Base-by-base conservation (phyloP, 805 yeast genomes). In the Candida verbasci region DNA sequence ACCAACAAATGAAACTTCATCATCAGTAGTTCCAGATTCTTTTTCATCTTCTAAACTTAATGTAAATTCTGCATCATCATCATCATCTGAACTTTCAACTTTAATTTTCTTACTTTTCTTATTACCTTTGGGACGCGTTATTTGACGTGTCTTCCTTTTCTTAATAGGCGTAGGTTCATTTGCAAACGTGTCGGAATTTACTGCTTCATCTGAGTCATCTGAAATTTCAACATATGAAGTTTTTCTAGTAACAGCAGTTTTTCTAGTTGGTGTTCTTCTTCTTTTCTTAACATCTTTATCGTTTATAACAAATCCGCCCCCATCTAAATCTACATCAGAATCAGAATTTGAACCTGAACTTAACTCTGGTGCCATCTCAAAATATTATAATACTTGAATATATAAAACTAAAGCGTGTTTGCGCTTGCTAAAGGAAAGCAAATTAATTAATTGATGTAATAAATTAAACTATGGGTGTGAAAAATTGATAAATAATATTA, bases 241-340 rank as follows among this genome's bases (percentile, higher is more conserved):
- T 31, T 44, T 38, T 31, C 31, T 27, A 25, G 42, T 10, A 17
- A 44, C 21, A 25, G 42, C 11, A 17, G 45, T 24, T 29, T 31
- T 32, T 24, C 45, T n/a, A 34, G 46, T 44, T n/a, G 49, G 36
- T 34, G 42, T 40, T 24, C 37, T 37, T 30, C 40, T 31, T 31
- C 44, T 44, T 22, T 51, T 42, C 31, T 46, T 47, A 30, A 42
- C 43, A 14, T 46, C 52, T 9, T 65, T 62, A 41, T 68, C 74
- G 43, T 64, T 59, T 6, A 53, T 50, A 3, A 70, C 48, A 42
- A 70, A 70, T 14, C 74, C 76, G 7, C 74, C 76, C n/a, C 48
- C 48, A 9, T 29, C 28, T 15, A 26, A 17, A 24, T 36, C 39
- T 3, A 25, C 29, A 17, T 34, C 34, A 4, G 37, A 35, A 3